A percentile compares a stretch with the other conserved stretches of the same genome.
These are phyloP conservation scores for Trichoderma arundinaceum DNA, from an alignment of 2,329 filamentous ascomycete species.

Conservation along the genomic window DNA sequence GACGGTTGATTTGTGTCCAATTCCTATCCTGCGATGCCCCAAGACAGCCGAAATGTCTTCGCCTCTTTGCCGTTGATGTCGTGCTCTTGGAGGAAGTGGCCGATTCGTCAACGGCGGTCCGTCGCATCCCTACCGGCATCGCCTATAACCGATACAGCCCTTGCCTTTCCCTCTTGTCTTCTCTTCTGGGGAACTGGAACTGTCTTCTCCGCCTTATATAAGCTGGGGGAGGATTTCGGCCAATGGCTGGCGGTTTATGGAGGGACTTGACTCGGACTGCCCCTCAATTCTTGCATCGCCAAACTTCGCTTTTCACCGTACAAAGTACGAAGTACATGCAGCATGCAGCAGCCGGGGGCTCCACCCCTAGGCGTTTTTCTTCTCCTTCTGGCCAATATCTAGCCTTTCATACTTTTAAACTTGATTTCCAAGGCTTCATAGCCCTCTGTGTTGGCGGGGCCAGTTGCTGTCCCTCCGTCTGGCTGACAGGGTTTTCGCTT, in stretches of 20 bases:
- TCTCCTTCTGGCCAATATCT: constrained; percentile 7
- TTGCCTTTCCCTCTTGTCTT: not conserved
- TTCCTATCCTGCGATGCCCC: not conserved
- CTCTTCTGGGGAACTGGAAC: not conserved
- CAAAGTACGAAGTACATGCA: not conserved
- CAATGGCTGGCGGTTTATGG: not conserved
- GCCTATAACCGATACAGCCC: not conserved
- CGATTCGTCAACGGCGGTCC: constrained; percentile 8
- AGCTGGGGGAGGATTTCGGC: constrained; percentile 3
- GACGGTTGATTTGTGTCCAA: not conserved
- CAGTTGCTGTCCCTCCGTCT: not conserved
- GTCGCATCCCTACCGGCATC: constrained; percentile 5
- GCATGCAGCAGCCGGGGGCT: constrained; percentile 10
- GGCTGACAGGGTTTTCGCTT: not conserved
- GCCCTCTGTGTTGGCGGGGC: not conserved
- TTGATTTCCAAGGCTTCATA: not conserved
- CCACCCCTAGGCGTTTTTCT: constrained; percentile 31
- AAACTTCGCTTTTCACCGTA: not conserved
- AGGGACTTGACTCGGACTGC: not conserved
- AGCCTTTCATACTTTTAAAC: not conserved
- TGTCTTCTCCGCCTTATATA: constrained; percentile 5
- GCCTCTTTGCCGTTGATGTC: constrained; percentile 13
- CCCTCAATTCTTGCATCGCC: constrained; percentile 16
- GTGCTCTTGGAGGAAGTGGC: constrained; percentile 10
- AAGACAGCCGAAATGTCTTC: constrained; percentile 2